These are phyloP conservation scores for Lachnellula cervina DNA, from an alignment of 2,329 filamentous ascomycete species.

Conservation along the genomic window DNA sequence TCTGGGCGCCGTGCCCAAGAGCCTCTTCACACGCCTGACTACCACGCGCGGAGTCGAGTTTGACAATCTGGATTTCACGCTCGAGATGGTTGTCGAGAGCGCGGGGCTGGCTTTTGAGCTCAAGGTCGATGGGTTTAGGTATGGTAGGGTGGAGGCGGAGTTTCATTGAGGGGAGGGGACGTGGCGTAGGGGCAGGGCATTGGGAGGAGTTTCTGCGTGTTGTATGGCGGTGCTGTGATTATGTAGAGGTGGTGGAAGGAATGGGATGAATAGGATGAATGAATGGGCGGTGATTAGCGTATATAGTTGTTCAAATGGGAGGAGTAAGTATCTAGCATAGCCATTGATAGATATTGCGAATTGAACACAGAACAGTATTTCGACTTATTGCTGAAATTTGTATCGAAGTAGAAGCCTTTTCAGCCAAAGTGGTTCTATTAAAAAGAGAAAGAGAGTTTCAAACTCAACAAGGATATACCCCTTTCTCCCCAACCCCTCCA, in stretches of 20 bases:
- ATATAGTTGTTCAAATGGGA: too few species aligned
- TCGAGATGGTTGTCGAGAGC: constrained; percentile 79
- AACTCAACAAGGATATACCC: too few species aligned
- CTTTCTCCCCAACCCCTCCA: too few species aligned
- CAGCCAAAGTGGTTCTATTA: too few species aligned
- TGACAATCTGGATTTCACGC: constrained; percentile 74
- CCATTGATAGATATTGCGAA: too few species aligned
- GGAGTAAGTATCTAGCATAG: too few species aligned
- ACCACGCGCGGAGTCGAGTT: constrained; percentile 78
- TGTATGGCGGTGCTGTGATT: background rate
- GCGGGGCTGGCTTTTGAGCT: constrained; percentile 73
- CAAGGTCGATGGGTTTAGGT: constrained; percentile 71
- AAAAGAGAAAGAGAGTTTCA: too few species aligned
- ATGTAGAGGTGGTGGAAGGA: background rate
- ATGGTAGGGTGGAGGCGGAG: constrained; percentile 72
- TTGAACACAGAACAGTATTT: too few species aligned
- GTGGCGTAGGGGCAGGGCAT: background rate
- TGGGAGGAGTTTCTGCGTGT: background rate
- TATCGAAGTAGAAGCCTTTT: too few species aligned
- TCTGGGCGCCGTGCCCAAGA: constrained; percentile 67
- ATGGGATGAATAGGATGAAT: too few species aligned
- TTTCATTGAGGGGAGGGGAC: constrained; percentile 65
- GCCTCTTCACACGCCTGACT: constrained; percentile 68
- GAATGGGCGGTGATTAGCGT: too few species aligned
- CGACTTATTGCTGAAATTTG: too few species aligned